Evolutionary conservation across 2,329 filamentous ascomycete species (phyloP).

Genomic region (Aspergillus oerlinghausenensis): DNA sequence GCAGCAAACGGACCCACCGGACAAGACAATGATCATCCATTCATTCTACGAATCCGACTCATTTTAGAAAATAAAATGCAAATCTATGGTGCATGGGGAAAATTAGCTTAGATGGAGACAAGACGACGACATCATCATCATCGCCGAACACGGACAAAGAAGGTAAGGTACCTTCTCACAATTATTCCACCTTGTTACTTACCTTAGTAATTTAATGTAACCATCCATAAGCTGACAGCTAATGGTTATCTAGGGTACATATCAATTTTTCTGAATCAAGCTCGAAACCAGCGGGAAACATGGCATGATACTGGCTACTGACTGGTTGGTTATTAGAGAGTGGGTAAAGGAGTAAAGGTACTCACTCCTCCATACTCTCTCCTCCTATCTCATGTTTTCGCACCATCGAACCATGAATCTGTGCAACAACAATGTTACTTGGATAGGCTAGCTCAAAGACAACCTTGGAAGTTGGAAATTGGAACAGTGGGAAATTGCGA

Average conservation of each 20-base stretch:
- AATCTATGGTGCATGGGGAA: not conserved
- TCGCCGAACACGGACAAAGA: slow-evolving; percentile 14
- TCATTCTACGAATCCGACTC: not conserved
- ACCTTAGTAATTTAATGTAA: not conserved
- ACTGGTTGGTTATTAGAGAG: not conserved
- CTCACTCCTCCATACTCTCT: too few relatives aligned
- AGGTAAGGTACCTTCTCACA: not conserved
- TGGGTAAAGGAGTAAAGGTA: not conserved
- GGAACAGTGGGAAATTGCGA: not conserved
- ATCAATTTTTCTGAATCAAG: not conserved
- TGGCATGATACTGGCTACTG: not conserved
- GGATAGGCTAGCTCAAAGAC: not conserved
- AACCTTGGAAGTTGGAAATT: not conserved
- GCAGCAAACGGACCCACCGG: not conserved
- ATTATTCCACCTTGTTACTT: not conserved
- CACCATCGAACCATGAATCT: not conserved
- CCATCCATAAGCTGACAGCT: not conserved
- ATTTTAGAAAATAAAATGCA: not conserved
- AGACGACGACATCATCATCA: slow-evolving; percentile 4
- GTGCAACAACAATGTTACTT: not conserved
- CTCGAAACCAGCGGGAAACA: not conserved
- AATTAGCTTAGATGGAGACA: not conserved
- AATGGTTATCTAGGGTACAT: not conserved
- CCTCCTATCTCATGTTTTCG: not conserved
- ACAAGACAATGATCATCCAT: not conserved